Conservation (phyloP, 345 rosid species). For the Garcia nutans region DNA sequence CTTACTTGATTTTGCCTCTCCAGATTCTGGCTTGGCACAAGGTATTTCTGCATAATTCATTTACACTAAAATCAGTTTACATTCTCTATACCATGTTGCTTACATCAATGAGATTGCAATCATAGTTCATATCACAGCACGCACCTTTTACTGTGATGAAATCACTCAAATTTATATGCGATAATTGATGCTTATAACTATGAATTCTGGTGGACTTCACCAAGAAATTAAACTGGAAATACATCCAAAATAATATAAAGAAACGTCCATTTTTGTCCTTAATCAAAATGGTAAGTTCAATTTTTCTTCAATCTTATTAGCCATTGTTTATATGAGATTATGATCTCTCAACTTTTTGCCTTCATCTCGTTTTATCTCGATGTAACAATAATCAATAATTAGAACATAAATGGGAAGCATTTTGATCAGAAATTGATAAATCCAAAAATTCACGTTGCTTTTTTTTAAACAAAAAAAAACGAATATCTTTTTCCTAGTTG, state of each 20-base stretch:
- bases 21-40: constrained; percentile 51
- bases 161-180: neutral
- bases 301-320: neutral
- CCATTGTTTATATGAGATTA: neutral
- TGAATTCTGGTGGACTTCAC: neutral
- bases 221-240: neutral
- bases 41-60: constrained; percentile 65
- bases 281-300: neutral
- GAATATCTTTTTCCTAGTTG: too few relatives aligned
- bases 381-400: neutral
- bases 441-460: neutral
- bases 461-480: too few relatives aligned
- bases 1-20: constrained; percentile 48
- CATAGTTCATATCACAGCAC: neutral
- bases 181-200: neutral
- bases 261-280: too few relatives aligned
- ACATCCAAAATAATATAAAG: neutral
- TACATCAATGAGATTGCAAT: neutral
- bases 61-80: constrained; percentile 18
- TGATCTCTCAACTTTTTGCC: too few relatives aligned
- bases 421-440: neutral
- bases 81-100: neutral
- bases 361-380: neutral
- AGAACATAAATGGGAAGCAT: neutral
- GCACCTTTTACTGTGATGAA: neutral